Conservation (phyloP, 257 asterid species). For the Petunia secreta region DNA sequence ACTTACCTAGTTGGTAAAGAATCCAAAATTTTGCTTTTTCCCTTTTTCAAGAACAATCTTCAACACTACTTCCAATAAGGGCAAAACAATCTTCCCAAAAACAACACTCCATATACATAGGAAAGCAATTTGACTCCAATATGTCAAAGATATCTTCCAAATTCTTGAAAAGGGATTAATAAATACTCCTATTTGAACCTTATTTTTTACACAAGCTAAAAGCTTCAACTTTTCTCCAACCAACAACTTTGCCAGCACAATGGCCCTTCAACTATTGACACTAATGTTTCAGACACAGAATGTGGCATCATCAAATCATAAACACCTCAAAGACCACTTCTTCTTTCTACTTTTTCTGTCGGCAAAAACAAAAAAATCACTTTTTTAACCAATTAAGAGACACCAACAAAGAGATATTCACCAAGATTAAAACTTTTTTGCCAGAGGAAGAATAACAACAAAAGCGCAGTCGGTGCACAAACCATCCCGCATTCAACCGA, state of each 20-base stretch:
- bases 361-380: constrained; percentile 25
- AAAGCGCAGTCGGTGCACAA: background rate
- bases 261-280: constrained; percentile 27
- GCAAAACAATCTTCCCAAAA: constrained; percentile 13
- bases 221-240: constrained; percentile 1
- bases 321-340: background rate
- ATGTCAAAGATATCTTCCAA: background rate
- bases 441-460: constrained; percentile 37
- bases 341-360: background rate
- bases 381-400: constrained; percentile 9
- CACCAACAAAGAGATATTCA: constrained; percentile 1
- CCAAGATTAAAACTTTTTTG: constrained; percentile 29
- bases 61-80: constrained; percentile 9
- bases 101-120: background rate
- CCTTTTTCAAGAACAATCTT: constrained; percentile 33
- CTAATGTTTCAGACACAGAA: constrained; percentile 19
- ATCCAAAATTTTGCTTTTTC: constrained; percentile 34
- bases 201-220: constrained; percentile 33
- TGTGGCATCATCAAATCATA: constrained; percentile 24
- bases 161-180: constrained; percentile 10
- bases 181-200: constrained; percentile 31
- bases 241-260: constrained; percentile 31
- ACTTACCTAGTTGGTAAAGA: constrained; percentile 50
- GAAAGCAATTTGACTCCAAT: constrained; percentile 21
- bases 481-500: no score